Evolutionary conservation across 2,329 filamentous ascomycete species (phyloP).

Genomic region (Trichoderma simmonsii): DNA sequence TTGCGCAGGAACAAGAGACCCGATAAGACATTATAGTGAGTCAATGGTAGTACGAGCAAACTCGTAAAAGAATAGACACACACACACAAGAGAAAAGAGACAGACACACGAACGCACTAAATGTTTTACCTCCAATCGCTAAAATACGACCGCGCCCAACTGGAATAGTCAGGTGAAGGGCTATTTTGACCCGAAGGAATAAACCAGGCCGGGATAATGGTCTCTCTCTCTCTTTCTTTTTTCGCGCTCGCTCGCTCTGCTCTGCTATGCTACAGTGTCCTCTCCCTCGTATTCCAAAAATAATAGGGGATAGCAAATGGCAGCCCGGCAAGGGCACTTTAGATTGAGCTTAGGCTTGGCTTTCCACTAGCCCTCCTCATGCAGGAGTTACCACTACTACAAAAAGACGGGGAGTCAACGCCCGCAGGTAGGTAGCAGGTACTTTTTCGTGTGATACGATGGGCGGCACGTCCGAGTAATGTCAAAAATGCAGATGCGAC

Average conservation of each 20-base stretch:
- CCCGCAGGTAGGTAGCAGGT: neutral
- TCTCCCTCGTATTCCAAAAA: conserved; percentile 2
- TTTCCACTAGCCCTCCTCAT: neutral
- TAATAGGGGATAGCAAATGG: neutral
- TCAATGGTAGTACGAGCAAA: neutral
- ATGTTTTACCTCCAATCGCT: neutral
- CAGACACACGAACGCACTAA: neutral
- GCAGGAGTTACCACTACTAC: neutral
- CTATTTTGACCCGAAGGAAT: neutral
- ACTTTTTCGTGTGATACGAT: neutral
- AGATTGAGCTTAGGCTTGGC: conserved; percentile 5
- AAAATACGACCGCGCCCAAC: neutral
- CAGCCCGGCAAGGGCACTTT: neutral
- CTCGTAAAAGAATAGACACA: neutral
- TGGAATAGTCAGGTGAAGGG: conserved; percentile 12
- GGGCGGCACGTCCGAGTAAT: neutral
- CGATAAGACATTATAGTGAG: neutral
- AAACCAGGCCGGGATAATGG: neutral
- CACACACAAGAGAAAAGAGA: neutral
- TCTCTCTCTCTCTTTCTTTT: neutral
- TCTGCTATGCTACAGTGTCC: neutral
- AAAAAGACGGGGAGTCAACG: neutral
- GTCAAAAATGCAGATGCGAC: neutral
- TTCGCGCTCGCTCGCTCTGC: neutral
- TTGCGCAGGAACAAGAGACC: neutral